phyloP scores from a whole-genome alignment of 1,284 basidiomycete genomes.

The Cutaneotrichosporon sp. region DNA sequence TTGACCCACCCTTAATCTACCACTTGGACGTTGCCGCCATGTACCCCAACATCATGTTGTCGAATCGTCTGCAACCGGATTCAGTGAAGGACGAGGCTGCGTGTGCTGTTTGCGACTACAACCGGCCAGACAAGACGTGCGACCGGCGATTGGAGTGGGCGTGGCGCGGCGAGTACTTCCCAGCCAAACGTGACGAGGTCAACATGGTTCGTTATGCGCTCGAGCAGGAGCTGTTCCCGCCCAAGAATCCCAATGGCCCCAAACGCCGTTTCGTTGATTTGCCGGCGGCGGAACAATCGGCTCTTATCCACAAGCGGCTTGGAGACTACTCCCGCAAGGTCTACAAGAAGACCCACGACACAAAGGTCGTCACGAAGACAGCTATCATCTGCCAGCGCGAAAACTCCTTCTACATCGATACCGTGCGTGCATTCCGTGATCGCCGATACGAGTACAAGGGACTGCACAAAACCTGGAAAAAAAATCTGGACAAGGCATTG shows the following conservation, averaged over 20 bases:
- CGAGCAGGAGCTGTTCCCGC: conserved; percentile 88
- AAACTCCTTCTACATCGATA: conserved; percentile 99
- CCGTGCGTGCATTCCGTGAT: conserved; percentile 94
- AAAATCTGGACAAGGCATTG: conserved; percentile 78
- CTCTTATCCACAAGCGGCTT: conserved; percentile 89
- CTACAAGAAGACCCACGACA: conserved; percentile 99
- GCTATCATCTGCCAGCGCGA: conserved; percentile 97
- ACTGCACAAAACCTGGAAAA: conserved; percentile 98
- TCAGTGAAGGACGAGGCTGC: conserved; percentile 95
- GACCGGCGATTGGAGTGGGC: conserved; percentile 96
- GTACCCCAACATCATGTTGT: conserved; percentile 99
- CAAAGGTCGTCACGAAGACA: conserved; percentile 88
- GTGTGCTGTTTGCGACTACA: conserved; percentile 98
- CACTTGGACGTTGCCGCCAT: conserved; percentile 99
- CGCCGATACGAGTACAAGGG: conserved; percentile 99
- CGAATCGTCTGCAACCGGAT: conserved; percentile 96
- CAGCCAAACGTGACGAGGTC: conserved; percentile 93
- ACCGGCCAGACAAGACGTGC: conserved; percentile 91
- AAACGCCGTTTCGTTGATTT: conserved; percentile 81
- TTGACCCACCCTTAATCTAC: conserved; percentile 93
- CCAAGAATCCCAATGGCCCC: conserved; percentile 67
- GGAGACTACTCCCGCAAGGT: conserved; percentile 99
- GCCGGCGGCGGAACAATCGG: conserved; percentile 79
- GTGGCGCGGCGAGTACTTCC: conserved; percentile 98
- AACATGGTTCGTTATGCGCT: conserved; percentile 99